Evolutionary conservation across 2,329 filamentous ascomycete genomes (phyloP).

Genomic region (Aspergillus melleus): DNA sequence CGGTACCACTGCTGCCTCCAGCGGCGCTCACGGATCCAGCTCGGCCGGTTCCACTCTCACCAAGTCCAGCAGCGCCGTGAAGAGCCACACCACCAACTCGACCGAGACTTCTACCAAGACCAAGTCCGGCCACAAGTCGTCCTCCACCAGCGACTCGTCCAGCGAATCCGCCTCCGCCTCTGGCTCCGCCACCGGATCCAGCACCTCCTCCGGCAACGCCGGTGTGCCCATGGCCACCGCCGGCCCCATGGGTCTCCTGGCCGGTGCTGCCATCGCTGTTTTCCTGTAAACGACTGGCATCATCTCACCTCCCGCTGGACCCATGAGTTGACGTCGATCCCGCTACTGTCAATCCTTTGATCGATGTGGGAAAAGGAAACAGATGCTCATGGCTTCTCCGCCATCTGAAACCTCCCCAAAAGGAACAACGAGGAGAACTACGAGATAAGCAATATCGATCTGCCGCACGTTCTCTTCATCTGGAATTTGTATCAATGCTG

Average conservation of each 20-base stretch:
- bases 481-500: constrained; percentile 17
- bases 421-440: not conserved
- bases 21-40: constrained; percentile 17
- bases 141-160: constrained; percentile 11
- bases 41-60: constrained; percentile 25
- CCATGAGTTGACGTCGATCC: not conserved
- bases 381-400: not conserved
- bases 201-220: constrained; percentile 29
- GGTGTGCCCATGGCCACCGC: constrained; percentile 39
- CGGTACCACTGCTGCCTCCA: constrained; percentile 23
- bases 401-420: not conserved
- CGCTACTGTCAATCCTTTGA: not conserved
- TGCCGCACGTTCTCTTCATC: constrained; percentile 7
- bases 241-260: constrained; percentile 39
- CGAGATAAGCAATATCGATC: constrained; percentile 16
- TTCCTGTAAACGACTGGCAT: constrained; percentile 36
- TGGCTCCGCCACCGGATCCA: constrained; percentile 15
- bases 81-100: constrained; percentile 22
- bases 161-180: constrained; percentile 15
- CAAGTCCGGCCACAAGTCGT: constrained; percentile 17
- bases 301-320: not conserved
- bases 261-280: constrained; percentile 44
- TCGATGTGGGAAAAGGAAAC: not conserved
- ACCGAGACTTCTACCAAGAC: constrained; percentile 24
- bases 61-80: constrained; percentile 17